Evolutionary conservation across 176 grass and related monocot species (phyloP), one percentile per base, ranked within the genome.

Genomic region (Cenchrus fungigraminus): DNA sequence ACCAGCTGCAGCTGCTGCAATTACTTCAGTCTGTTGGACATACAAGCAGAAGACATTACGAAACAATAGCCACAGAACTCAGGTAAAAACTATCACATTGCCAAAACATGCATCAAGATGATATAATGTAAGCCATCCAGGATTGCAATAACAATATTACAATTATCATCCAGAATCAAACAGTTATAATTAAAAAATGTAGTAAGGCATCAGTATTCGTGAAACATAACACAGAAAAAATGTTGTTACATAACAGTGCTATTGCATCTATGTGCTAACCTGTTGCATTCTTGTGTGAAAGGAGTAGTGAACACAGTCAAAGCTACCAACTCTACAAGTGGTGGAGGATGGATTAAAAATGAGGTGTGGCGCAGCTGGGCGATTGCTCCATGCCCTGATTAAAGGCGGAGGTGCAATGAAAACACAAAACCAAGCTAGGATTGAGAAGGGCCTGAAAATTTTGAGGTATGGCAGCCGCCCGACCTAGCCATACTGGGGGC

Each of bases 1-100:
- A 89, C 97, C 97, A 83, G 97, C 97, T 83, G 97, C 97, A 79
- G 97, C 91, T 0, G 97, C 97, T 79, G 97, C 97, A 92, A 98
- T 98, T 86, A 95, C 90, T 91, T 95, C 91, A 90, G 93, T 98
- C 97, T 98, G 93, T 40, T 77, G 65, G 40, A 79, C 71, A 82
- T 60, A 77, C 57, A 83, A 74, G 75, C 29, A 83, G 79, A 78
- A 85, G 10, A 40, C 61, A 68, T 84, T 80, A 75, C 16, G 74
- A 20, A 87, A 77, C 5, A 46, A 34, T 77, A 65, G 19, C 54
- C 71, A 86, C 17, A 50, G 6, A 74, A 52, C 65, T 37, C 0
- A 13, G 55, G 10, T 2, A n/a, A 74, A 59, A 59, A 79, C 15
- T 31, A 68, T 56, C 45, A 65, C 62, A 64, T 59, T 64, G 65